Evolutionary conservation across 805 yeast species (phyloP), one percentile per base, ranked within the genome.

Genomic region (Suhomyces xylopsoci): DNA sequence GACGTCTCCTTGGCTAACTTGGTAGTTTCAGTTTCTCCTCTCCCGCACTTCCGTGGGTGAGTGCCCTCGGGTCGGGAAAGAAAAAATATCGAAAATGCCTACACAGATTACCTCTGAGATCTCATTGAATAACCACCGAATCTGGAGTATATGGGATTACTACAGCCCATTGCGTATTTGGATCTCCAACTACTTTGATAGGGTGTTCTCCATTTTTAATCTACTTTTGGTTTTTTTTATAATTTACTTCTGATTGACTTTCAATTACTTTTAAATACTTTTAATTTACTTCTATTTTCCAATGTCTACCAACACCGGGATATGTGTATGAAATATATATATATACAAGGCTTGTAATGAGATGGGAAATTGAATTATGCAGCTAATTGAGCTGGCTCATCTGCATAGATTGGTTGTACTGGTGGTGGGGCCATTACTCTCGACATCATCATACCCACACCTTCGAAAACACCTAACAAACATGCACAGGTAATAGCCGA

Each of bases 401-500:
- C 80, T 6, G 78, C 77, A 59, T 70, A 75, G 34, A 66, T 68
- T n/a, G 79, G 79, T n/a, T 77, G 78, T 58, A 73, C 60, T 15
- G 75, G 61, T n/a, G 79, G 79, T 67, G 89, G 91, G 28, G 97
- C 96, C 81, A 88, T 82, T 65, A 84, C 83, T 76, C 97, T 84
- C 71, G 88, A 96, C 81, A 93, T 83, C 84, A 92, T 89, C 81
- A 93, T 83, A 66, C 98, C 98, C 49, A 90, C 97, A 81, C 99
- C 99, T 77, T 94, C 99, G 64, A 94, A 88, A 49, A 90, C 94
- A 66, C 97, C 99, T 67, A 94, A 80, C 62, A 94, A 82, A 80
- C 97, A 89, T 34, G 97, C 98, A 84, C 99, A 94, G 28, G 97
- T 88, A 62, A 94, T 91, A 62, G 98, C 98, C 55, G 96, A 88